Evolutionary conservation across 305 asterid genomes (phyloP), one percentile per base, ranked within the genome.

Genomic region (Ajuga reptans): DNA sequence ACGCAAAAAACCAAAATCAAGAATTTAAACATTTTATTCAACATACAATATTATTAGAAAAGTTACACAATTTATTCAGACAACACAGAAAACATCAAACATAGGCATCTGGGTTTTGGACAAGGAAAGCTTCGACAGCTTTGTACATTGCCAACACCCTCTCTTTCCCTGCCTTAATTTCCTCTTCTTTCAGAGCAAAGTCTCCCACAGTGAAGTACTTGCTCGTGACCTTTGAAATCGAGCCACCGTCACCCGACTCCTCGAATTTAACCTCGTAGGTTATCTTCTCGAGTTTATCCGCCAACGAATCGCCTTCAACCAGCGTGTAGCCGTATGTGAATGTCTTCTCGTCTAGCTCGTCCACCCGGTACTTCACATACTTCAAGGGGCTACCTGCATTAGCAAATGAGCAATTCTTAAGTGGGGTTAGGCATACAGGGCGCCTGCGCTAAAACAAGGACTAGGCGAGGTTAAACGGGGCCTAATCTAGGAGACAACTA

Each of bases 111-210:
- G 84, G 82, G 41, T 77, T 80, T 7, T 80, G 76, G 41, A 80
- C 33, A 15, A 77, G 80, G 62, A 36, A 77, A 68, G 77, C 84
- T 64, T 77, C 82, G n/a, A 80, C 84, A 70, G 79, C 84, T 62
- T 80, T 77, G 78, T 80, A 80, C 79, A 80, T 71, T 17, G 60
- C 82, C 66, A 80, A 27, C 1, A 80, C 80, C 79, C 76, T 73
- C 21, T 74, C 77, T 51, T 77, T 77, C 14, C 84, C 84, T 6
- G 79, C 81, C 73, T 73, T 80, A 18, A 80, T 68, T 54, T 77
- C 81, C 72, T 76, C 81, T 51, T 80, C 80, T 47, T 69, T 77
- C 8, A 80, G 82, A 69, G 54, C 24, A 46, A 80, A 80, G 21
- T 61, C 75, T 17, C 79, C 84, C 24, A 17, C 58, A 8, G 79